Base-by-base conservation (phyloP, 1,139 yeast genomes). In the Saccharomyces uvarum region DNA sequence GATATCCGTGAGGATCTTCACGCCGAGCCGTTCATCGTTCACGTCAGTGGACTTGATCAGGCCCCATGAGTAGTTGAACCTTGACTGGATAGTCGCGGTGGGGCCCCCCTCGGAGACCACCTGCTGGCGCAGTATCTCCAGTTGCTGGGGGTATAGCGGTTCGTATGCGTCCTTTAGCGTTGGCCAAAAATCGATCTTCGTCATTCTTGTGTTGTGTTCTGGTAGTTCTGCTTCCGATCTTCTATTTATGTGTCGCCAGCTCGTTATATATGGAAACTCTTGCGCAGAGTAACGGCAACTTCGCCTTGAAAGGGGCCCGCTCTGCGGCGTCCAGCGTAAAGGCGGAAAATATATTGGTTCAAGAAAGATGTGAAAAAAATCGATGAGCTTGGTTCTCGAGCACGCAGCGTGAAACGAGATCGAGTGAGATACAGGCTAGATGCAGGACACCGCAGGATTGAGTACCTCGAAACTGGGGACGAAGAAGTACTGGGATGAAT, bases 61-160 rank as follows among this genome's bases (percentile, higher is more conserved):
- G 1, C 96, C 99, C 99, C 99, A 95, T 0, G 97, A 96, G 65
- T 88, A 88, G 71, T 93, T 95, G 77, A 95, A 95, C 56, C 83
- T 80, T 3, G 97, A 86, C 69, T 89, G 97, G 0, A 88, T 78
- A 0, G 90, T 78, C 0, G 89, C 91, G 51, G 79, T 75, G 8
- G 95, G 95, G 4, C 72, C 71, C 46, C 87, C 84, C 69, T 95
- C 99, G 1, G 86, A 76, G 38, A 83, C 81, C 49, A 89, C 88
- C 63, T 91, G 97, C 63, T 84, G 80, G 58, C 81, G 83, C 47
- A 93, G 78, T 3, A 90, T 79, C 16, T 81, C 83, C 50, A 95
- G 76, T 67, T 93, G 95, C 57, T 85, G 87, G 2, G 80, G 77
- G 1, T 91, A 77, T 47, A 93, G 79, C 0, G 97, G 88, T 49